These are phyloP conservation scores for Tuber umbilicatum DNA, from an alignment of 495 filamentous ascomycete genomes.

Conservation along the genomic window DNA sequence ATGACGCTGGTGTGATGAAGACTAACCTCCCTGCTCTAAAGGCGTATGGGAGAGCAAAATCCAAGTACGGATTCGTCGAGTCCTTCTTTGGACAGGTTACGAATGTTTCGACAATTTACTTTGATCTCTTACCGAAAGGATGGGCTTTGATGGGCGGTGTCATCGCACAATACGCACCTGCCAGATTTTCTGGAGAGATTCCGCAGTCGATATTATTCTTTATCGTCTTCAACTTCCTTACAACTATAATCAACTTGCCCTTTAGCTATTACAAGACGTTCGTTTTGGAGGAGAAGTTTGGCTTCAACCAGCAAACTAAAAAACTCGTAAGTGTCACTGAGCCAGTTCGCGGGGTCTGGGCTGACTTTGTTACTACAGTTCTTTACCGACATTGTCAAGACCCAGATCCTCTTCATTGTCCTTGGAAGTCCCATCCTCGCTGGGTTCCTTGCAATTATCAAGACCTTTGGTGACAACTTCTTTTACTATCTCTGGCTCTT, in stretches of 20 bases:
- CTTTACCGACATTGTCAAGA: slow-evolving; percentile 86
- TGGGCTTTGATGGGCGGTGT: slow-evolving; percentile 75
- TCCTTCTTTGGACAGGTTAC: slow-evolving; percentile 78
- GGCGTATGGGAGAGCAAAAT: slow-evolving; percentile 92
- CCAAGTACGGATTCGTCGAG: slow-evolving; percentile 73
- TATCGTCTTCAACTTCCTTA: slow-evolving; percentile 73
- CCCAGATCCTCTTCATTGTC: slow-evolving; percentile 69
- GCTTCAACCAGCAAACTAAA: slow-evolving; percentile 95
- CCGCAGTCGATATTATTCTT: slow-evolving; percentile 89
- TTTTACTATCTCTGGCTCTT: slow-evolving; percentile 98
- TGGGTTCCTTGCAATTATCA: slow-evolving; percentile 82
- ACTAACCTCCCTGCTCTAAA: slow-evolving; percentile 35
- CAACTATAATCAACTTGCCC: slow-evolving; percentile 70
- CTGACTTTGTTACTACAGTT: slow-evolving; percentile 46
- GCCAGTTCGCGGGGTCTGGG: too few relatives aligned
- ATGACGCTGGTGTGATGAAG: not conserved
- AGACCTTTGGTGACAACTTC: slow-evolving; percentile 84
- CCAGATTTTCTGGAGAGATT: slow-evolving; percentile 81
- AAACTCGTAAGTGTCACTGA: slow-evolving; percentile 48
- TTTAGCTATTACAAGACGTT: slow-evolving; percentile 87
- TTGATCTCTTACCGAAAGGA: slow-evolving; percentile 79
- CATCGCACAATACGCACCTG: slow-evolving; percentile 65
- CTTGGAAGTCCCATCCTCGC: slow-evolving; percentile 80
- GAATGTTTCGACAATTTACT: slow-evolving; percentile 80
- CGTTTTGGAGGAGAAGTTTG: slow-evolving; percentile 91